These are phyloP conservation scores for Cucumis hystrix DNA, from an alignment of 306 rosid species.

Conservation along the genomic window DNA sequence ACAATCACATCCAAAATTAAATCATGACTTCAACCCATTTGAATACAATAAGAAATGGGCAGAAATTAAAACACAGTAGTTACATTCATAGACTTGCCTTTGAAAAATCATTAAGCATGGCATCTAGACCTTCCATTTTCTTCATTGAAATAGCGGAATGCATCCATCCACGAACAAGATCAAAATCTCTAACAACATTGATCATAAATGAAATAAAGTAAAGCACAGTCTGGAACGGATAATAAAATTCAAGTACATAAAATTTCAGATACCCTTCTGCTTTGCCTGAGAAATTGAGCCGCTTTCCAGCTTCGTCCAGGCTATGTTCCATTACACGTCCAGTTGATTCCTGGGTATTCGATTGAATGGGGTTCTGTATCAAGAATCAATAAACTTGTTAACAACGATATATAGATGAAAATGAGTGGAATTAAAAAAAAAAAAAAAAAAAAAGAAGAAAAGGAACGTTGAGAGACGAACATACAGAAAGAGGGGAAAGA, in stretches of 20 bases:
- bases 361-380: constrained; percentile 35
- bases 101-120: constrained; percentile 53
- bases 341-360: constrained; percentile 24
- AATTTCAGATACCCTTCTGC: constrained; percentile 36
- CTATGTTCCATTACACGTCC: constrained; percentile 5
- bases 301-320: constrained; percentile 15
- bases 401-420: not conserved
- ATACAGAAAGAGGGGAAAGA: constrained; percentile 54
- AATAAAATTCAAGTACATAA: not conserved
- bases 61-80: not conserved
- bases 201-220: not conserved
- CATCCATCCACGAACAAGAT: constrained; percentile 57
- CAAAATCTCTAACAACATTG: constrained; percentile 36
- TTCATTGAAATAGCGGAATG: constrained; percentile 60
- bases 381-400: not conserved
- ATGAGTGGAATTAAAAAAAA: not conserved
- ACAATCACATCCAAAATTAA: not conserved
- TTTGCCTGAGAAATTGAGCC: constrained; percentile 17
- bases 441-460: not conserved
- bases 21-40: not conserved
- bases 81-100: constrained; percentile 24
- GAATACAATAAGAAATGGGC: not conserved
- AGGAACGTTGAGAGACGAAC: not conserved
- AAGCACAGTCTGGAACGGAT: not conserved
- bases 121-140: constrained; percentile 64